Conservation (phyloP, 257 asterid species). For the Euphrasia confusa region DNA sequence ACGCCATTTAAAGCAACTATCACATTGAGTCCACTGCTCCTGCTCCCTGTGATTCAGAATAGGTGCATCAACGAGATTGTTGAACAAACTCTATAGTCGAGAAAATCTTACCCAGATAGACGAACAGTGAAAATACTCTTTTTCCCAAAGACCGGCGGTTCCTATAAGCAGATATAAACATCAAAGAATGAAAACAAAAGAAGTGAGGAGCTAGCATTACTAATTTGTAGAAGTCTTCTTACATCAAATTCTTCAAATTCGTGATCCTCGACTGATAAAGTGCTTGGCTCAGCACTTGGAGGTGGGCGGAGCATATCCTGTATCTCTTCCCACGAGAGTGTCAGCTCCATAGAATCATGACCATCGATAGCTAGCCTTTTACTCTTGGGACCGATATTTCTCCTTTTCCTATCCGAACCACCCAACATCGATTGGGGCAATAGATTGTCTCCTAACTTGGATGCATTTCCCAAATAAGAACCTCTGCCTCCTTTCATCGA, state of each 20-base stretch:
- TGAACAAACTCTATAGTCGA: background rate
- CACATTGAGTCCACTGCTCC: conserved; percentile 95
- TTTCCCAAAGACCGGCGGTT: conserved; percentile 90
- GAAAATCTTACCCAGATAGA: conserved; percentile 64
- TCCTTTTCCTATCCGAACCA: conserved; percentile 69
- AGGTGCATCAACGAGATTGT: background rate
- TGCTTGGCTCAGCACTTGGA: conserved; percentile 55
- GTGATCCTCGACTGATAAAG: conserved; percentile 59
- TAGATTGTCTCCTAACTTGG: conserved; percentile 38
- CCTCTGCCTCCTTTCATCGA: conserved; percentile 61
- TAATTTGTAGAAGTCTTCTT: conserved; percentile 23
- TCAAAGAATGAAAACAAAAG: conserved; percentile 14
- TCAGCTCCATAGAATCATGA: conserved; percentile 77
- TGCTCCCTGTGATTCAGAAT: conserved; percentile 57
- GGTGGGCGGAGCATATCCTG: conserved; percentile 93
- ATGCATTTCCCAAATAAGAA: conserved; percentile 25
- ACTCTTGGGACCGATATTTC: conserved; percentile 82
- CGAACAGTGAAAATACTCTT: conserved; percentile 65
- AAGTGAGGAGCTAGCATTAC: conserved; percentile 14
- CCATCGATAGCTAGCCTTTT: conserved; percentile 75
- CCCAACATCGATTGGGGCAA: conserved; percentile 37
- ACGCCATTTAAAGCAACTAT: conserved; percentile 83
- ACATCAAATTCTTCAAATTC: conserved; percentile 92
- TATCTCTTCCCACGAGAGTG: conserved; percentile 88
- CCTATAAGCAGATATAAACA: conserved; percentile 43